Conservation (phyloP, 2,329 filamentous ascomycete genomes). For the Fusarium robinianum region DNA sequence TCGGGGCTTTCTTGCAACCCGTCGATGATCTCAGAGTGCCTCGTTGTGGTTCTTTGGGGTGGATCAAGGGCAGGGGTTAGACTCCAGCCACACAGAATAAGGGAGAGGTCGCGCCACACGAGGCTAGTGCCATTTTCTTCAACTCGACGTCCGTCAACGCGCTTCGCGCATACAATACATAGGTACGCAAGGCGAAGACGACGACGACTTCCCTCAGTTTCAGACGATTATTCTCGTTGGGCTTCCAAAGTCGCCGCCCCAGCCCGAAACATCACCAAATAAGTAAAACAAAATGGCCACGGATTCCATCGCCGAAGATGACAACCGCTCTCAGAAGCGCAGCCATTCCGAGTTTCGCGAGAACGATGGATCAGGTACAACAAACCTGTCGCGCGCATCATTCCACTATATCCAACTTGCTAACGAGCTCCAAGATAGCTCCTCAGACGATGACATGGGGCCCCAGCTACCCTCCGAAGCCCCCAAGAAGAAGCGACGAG, state of each 20-base stretch:
- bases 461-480: constrained; percentile 83
- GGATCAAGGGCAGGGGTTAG: too few species aligned
- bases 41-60: too few species aligned
- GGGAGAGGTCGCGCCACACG: constrained; percentile 32
- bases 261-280: constrained; percentile 12
- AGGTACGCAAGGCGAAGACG: too few species aligned
- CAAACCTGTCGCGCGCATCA: constrained; percentile 5
- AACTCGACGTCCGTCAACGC: too few species aligned
- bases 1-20: too few species aligned
- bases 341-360: constrained; percentile 60
- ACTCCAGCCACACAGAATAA: constrained; percentile 30
- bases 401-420: background rate
- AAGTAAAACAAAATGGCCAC: constrained; percentile 31
- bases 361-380: constrained; percentile 49
- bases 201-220: too few species aligned
- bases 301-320: constrained; percentile 39
- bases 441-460: constrained; percentile 90
- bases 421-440: constrained; percentile 56
- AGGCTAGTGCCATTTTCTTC: constrained; percentile 27
- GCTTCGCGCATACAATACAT: constrained; percentile 1
- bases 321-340: constrained; percentile 50
- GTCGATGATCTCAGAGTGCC: too few species aligned
- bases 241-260: too few species aligned
- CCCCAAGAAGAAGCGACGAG: constrained; percentile 87
- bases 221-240: too few species aligned